Base-by-base conservation (phyloP, 331 rosid genomes). In the Spiraea crenata region DNA sequence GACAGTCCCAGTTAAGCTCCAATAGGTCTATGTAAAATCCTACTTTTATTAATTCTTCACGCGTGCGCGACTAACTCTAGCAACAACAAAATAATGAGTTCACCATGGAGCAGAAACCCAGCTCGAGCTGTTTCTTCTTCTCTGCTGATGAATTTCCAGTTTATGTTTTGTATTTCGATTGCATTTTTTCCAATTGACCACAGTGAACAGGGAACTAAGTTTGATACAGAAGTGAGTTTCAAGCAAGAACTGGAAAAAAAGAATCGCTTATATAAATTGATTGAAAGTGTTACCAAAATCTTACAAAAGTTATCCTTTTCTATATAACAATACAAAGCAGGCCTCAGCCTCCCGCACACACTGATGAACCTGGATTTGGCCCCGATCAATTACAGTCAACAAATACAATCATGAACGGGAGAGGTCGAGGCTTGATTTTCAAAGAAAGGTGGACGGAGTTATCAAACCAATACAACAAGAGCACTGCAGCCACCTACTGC, bases 401-500 rank as follows among this genome's bases (percentile, higher is more conserved):
- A 62, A 5, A 51, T 31, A 71, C 69, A 70, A 16, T 41, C 51
- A 63, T 57, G 60, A 40, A 49, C 49, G 58, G 61, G 74, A 65
- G n/a, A 65, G n/a, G 59, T 63, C 20, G 47, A 41, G 54, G 41
- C 64, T 57, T 16, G 25, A 51, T 25, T 34, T 70, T 19, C 48
- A 1, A 13, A 12, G 71, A 47, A 63, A 34, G 57, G 67, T 71
- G 41, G 20, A 19, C 13, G 10, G 15, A 67, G 74, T 38, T 59
- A 17, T n/a, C 17, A 57, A 50, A 68, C 12, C 57, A 49, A 65
- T 55, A 57, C 34, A 58, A 57, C 63, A 65, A 65, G 42, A 47
- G 81, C 71, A 63, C 44, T 50, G 16, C 65, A 63, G 63, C 71
- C 57, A 38, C 51, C 47, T 3, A 16, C 51, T 49, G 72, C 79